Conservation (phyloP, 139 green algal species). For the Edaphochlamys debaryana region DNA sequence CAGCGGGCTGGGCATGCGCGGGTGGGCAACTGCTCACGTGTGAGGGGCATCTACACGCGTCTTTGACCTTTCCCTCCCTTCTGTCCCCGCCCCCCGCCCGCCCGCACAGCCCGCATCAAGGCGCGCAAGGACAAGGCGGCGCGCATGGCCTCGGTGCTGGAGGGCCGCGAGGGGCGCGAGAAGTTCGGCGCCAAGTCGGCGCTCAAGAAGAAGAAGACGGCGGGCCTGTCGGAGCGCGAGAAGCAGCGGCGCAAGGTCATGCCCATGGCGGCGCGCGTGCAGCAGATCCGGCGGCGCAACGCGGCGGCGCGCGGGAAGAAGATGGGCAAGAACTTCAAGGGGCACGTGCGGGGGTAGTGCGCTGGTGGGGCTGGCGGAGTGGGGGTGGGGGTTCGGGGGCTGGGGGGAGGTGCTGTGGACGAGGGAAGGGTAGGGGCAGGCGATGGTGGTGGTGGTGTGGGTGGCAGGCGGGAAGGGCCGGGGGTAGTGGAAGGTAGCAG, state of each 20-base stretch:
- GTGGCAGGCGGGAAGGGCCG: too few relatives aligned
- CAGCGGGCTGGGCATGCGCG: not conserved
- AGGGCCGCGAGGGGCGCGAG: conserved; percentile 87
- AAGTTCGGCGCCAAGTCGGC: conserved; percentile 79
- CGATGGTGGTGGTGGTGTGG: not conserved
- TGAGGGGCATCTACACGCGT: too few relatives aligned
- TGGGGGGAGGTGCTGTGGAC: not conserved
- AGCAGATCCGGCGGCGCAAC: conserved; percentile 67
- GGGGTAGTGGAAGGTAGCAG: too few relatives aligned
- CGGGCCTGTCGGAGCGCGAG: conserved; percentile 87
- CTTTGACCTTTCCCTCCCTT: not conserved
- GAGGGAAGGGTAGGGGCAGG: not conserved
- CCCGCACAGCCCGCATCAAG: conserved; percentile 39
- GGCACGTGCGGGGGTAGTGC: conserved; percentile 49
- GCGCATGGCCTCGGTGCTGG: conserved; percentile 76
- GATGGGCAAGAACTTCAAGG: conserved; percentile 84
- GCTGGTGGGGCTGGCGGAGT: not conserved
- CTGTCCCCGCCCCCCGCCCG: not conserved
- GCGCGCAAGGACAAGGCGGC: conserved; percentile 82
- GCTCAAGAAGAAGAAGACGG: conserved; percentile 86
- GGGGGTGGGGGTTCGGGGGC: not conserved
- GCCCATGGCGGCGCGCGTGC: conserved; percentile 83
- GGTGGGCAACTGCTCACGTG: too few relatives aligned
- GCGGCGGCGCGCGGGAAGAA: conserved; percentile 38
- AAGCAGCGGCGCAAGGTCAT: conserved; percentile 91